Evolutionary conservation across 208 protist genomes (phyloP).

Genomic region (Crithidia expoeki): DNA sequence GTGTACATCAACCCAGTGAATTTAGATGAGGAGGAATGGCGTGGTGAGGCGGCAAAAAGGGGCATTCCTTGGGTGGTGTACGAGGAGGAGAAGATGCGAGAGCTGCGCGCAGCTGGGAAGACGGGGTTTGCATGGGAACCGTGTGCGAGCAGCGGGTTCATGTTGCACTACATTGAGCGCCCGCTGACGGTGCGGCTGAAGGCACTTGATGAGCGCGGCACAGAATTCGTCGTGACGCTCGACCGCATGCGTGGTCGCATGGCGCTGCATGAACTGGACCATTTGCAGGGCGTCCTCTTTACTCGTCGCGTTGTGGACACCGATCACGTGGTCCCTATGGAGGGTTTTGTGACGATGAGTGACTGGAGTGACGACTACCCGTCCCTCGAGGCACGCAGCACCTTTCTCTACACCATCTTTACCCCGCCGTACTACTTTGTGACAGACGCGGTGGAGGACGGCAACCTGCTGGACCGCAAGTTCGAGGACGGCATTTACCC

Average conservation of each 20-base stretch:
- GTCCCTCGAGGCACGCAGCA: conserved; percentile 89
- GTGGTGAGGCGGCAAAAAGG: conserved; percentile 25
- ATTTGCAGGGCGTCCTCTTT: conserved; percentile 85
- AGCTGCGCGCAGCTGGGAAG: conserved; percentile 47
- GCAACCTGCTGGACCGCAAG: conserved; percentile 86
- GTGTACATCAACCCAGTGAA: conserved; percentile 90
- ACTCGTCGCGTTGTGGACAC: conserved; percentile 84
- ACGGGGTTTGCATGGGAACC: conserved; percentile 91
- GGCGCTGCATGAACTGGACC: conserved; percentile 87
- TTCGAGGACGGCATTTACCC: conserved; percentile 91
- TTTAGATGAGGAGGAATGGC: conserved; percentile 59
- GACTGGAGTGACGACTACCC: conserved; percentile 92
- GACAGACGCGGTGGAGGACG: conserved; percentile 67
- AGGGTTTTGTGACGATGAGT: conserved; percentile 86
- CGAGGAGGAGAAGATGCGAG: conserved; percentile 59
- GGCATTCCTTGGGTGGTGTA: conserved; percentile 40
- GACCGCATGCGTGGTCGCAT: conserved; percentile 81
- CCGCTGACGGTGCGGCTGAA: conserved; percentile 65
- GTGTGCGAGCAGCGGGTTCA: conserved; percentile 87
- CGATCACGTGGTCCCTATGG: conserved; percentile 87
- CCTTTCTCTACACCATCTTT: conserved; percentile 89
- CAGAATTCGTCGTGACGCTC: conserved; percentile 46
- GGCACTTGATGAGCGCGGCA: conserved; percentile 51
- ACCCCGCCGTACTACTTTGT: conserved; percentile 79
- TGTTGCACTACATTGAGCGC: conserved; percentile 92